Evolutionary conservation across 192 early-diverging fungal genomes (phyloP).

Genomic region (Gigaspora rosea): DNA sequence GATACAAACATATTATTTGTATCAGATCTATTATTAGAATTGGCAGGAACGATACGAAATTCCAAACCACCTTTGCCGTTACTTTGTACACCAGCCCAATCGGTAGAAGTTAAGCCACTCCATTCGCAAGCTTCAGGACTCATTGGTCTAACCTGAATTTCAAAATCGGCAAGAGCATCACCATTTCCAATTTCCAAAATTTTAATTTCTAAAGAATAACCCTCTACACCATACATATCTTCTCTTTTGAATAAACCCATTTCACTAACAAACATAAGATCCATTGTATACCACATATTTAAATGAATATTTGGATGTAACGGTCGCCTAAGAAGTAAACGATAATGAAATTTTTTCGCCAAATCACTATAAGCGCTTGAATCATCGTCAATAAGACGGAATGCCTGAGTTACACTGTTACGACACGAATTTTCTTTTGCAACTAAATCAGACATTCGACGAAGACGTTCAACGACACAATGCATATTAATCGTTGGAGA

Average conservation of each 20-base stretch:
- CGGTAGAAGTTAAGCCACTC: slow-evolving; percentile 12
- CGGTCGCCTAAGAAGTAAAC: slow-evolving; percentile 14
- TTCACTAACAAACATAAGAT: slow-evolving; percentile 32
- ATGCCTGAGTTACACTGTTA: not conserved
- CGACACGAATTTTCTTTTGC: not conserved
- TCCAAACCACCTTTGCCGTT: slow-evolving; percentile 31
- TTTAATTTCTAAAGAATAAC: slow-evolving; percentile 20
- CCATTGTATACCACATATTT: slow-evolving; percentile 31
- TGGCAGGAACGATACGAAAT: not conserved
- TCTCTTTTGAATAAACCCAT: slow-evolving; percentile 26
- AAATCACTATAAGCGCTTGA: not conserved
- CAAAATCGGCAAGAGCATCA: not conserved
- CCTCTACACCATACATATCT: slow-evolving; percentile 20
- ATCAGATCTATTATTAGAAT: not conserved
- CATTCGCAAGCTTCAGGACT: slow-evolving; percentile 27
- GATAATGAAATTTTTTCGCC: slow-evolving; percentile 26
- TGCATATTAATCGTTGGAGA: not conserved
- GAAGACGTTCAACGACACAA: slow-evolving; percentile 20
- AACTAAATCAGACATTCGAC: slow-evolving; percentile 2
- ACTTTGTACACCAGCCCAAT: slow-evolving; percentile 27
- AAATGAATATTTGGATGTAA: slow-evolving; percentile 28
- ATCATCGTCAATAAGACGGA: not conserved
- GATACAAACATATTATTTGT: no score
- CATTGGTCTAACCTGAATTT: slow-evolving; percentile 25
- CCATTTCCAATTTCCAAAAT: slow-evolving; percentile 6